Base-by-base conservation (phyloP, 2,329 filamentous ascomycete genomes). In the Monilinia fructigena region DNA sequence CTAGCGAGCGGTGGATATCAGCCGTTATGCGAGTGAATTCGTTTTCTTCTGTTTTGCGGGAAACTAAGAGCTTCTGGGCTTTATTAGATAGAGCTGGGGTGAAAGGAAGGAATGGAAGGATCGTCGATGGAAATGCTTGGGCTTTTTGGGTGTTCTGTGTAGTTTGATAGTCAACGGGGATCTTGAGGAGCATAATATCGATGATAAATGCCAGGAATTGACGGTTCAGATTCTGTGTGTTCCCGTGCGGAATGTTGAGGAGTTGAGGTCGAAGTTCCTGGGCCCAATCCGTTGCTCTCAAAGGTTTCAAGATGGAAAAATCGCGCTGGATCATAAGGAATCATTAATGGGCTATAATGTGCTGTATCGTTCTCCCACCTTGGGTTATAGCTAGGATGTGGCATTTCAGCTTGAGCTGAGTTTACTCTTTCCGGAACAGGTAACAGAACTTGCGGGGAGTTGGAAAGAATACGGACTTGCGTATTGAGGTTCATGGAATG, bases 21-120 rank as follows among this genome's bases (percentile, higher is more conserved):
- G 45, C 50, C 12, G 45, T 61, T 61, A 61, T 52, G 31, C 45
- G 58, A 20, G n/a, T n/a, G 23, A 61, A n/a, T 18, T 61, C n/a
- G 0, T 12, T 7, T 40, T 26, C 5, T 60, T 40, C 45, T 38
- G 18, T 2, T 10, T 48, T 38, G 7, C n/a, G 58, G 38, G 31
- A 7, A 1, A 20, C 12, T 14, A 38, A 38, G 31, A 52, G 45
- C 10, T 38, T 12, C 6, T 38, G 58, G 20, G 20, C 58, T 11
- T 38, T 12, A 18, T 12, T 2, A 26, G 58, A 50, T 61, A 50
- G 38, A 6, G 58, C 45, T 12, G 45, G 45, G 58, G 38, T 61
- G 58, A 3, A 50, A 61, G n/a, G n/a, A 45, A 40, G 45, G 31
- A 50, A 28, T 61, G 4, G 31, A 20, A 14, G 58, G 58, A 20